These are phyloP conservation scores for Pogostemon cablin DNA, from an alignment of 257 asterid species.

Conservation along the genomic window DNA sequence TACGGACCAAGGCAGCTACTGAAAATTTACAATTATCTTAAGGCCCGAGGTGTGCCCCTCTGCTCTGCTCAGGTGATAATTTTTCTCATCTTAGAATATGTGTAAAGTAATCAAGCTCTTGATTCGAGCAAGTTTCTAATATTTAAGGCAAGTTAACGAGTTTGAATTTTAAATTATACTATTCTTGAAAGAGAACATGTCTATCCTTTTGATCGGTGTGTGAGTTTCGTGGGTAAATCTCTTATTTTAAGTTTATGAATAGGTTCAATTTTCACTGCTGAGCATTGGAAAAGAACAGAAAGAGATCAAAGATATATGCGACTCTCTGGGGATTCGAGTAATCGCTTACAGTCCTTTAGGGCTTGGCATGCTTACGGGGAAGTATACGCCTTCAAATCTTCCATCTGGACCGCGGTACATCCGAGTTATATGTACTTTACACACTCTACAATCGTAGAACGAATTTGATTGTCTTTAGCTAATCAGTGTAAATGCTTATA, in stretches of 20 bases:
- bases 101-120: neutral
- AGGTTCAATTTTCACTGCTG: slow-evolving; percentile 92
- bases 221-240: neutral
- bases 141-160: no score
- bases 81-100: neutral
- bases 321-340: slow-evolving; percentile 71
- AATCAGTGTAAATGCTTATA: slow-evolving; percentile 26
- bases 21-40: slow-evolving; percentile 75
- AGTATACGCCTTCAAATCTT: slow-evolving; percentile 72
- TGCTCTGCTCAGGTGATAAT: slow-evolving; percentile 80
- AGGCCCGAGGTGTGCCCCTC: slow-evolving; percentile 82
- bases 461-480: neutral
- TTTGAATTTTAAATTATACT: neutral
- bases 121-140: no score
- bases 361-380: slow-evolving; percentile 97
- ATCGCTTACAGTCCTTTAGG: slow-evolving; percentile 93
- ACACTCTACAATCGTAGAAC: neutral
- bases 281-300: slow-evolving; percentile 87
- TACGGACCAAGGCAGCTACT: slow-evolving; percentile 93
- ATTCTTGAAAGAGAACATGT: neutral
- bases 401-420: slow-evolving; percentile 87
- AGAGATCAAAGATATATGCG: slow-evolving; percentile 72
- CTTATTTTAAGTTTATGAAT: neutral
- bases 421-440: neutral
- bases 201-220: slow-evolving; percentile 6